phyloP scores from a whole-genome alignment of 495 filamentous ascomycete species.

The Cudoniella acicularis region DNA sequence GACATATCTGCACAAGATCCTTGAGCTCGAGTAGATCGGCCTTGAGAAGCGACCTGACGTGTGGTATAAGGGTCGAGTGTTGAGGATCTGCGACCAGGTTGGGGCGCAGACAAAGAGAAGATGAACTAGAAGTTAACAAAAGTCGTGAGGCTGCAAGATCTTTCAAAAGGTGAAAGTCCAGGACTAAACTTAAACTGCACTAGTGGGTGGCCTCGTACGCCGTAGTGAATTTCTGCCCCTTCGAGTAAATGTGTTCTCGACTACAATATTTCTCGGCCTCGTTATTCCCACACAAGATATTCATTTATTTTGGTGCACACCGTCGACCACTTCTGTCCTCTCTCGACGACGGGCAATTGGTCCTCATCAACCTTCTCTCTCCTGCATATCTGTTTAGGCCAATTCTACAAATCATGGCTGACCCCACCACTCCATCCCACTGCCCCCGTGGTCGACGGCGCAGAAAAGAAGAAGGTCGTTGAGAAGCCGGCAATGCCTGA shows the following conservation, averaged over 20 bases:
- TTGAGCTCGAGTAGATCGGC: neutral
- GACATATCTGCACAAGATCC: conserved; percentile 15
- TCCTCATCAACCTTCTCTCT: neutral
- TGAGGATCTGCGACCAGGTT: no score
- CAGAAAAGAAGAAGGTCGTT: conserved; percentile 28
- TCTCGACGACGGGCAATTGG: neutral
- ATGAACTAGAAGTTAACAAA: conserved; percentile 1
- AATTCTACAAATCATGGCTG: conserved; percentile 20
- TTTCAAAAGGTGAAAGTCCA: neutral
- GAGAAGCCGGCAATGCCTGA: conserved; percentile 70
- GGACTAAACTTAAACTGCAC: conserved; percentile 20
- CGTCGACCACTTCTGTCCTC: neutral
- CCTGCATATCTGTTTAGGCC: neutral
- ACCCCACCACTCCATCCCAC: conserved; percentile 22
- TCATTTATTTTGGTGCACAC: conserved; percentile 8
- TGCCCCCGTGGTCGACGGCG: conserved; percentile 13
- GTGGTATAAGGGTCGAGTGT: no score
- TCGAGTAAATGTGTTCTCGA: conserved; percentile 2
- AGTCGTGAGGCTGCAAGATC: neutral
- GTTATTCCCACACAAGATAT: conserved; percentile 17
- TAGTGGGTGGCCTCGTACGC: neutral
- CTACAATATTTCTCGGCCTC: neutral
- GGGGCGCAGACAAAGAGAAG: neutral
- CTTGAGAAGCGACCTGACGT: neutral
- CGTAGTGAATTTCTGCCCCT: conserved; percentile 5